Conservation (phyloP, 257 asterid genomes). For the Nicotiana benthamiana region DNA sequence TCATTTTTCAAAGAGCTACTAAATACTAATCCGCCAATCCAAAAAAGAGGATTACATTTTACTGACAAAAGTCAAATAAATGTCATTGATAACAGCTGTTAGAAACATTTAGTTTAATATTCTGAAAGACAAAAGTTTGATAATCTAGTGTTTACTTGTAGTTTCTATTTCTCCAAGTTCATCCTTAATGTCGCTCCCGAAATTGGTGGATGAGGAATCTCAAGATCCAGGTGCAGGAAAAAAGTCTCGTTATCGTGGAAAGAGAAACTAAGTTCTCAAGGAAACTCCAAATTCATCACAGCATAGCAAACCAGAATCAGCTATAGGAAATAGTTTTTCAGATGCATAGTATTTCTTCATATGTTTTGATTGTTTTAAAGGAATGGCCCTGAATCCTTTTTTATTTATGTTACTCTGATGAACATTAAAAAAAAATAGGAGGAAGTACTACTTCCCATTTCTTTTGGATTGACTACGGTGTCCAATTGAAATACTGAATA, state of each 20-base stretch:
- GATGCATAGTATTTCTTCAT: neutral
- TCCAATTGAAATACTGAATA: neutral
- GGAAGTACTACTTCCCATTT: neutral
- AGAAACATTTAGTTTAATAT: neutral
- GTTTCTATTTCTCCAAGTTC: neutral
- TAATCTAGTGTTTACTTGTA: neutral
- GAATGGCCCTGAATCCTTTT: neutral
- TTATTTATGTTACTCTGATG: neutral
- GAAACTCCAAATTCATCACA: neutral
- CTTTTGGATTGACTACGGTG: neutral
- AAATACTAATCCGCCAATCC: neutral
- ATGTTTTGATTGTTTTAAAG: neutral
- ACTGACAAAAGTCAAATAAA: neutral
- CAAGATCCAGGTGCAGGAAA: neutral
- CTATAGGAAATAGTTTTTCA: neutral
- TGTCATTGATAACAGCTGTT: neutral
- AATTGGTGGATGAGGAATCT: constrained; percentile 2
- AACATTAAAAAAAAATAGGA: neutral
- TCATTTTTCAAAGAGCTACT: neutral
- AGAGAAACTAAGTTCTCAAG: neutral
- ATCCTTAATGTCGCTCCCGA: neutral
- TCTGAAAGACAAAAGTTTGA: neutral
- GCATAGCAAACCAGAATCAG: neutral
- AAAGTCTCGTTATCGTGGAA: neutral
- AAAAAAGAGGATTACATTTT: neutral